Base-by-base conservation (phyloP, 2,329 filamentous ascomycete species). In the Verticillium dahliae region DNA sequence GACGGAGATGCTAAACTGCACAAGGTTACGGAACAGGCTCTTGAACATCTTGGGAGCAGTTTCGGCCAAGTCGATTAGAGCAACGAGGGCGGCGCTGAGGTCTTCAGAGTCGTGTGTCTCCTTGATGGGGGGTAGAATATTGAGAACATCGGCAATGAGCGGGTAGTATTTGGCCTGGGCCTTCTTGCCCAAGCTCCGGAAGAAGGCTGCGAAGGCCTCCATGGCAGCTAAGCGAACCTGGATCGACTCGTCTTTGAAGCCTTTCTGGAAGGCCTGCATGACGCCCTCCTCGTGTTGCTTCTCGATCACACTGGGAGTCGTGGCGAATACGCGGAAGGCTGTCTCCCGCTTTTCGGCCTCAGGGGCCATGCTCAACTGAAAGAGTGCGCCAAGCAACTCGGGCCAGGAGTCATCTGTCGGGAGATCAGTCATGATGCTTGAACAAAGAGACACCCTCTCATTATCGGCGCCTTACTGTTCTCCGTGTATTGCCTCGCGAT, bases 41-140 rank as follows among this genome's bases (percentile, higher is more conserved):
- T 95, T 96, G 80, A 99, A 99, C 93, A 98, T 98, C 78, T 95
- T 96, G 27, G 94, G 92, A 27, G 91, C 90, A n/a, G 90, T 85
- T 76, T 98, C 95, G 45, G 95, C 95, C 61, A 99, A 83, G 67
- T 98, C 95, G 69, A 99, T 97, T 57, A 99, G 83, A 31, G 94
- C 90, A 61, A 97, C 81, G 52, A 99, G 86, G 27, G 93, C 93
- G 72, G 92, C 92, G 67, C 91, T 94, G 15, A 99, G 85, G 66
- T 96, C 89, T 14, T 97, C 94, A 13, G 92, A 95, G 71, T 99
- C 92, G 66, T 90, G 86, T 2, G 90, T 86, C 67, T 97, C 92
- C 77, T 97, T 97, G 74, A 99, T 88, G 1, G 95, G 95, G 7
- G 93, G 92, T 3, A 99, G 83, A 62, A 97, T 93, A 74, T 97